Evolutionary conservation across 495 filamentous ascomycete species (phyloP), one percentile per base, ranked within the genome.

Genomic region (Collariella sp.): DNA sequence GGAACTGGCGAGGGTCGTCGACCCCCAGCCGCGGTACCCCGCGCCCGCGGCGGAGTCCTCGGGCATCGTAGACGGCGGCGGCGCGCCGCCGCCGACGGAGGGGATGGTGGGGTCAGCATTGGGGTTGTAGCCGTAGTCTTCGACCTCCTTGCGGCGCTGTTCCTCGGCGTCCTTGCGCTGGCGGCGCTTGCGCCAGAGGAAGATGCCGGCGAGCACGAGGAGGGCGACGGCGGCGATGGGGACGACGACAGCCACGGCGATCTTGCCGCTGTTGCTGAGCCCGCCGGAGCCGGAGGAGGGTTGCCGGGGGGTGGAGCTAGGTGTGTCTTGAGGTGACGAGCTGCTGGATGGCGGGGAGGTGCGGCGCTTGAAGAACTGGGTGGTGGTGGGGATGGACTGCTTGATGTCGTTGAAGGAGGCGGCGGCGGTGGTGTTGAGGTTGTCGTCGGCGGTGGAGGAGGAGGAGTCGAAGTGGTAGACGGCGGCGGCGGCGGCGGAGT

Each of bases 21-120:
- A 87, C 33, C 93, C 93, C 93, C 93, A 98, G 55, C 93, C 93
- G 63, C 93, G 79, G 67, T 98, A 98, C 24, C 93, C 93, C 9
- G 81, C 75, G 26, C 93, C 93, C 9, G 81, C 75, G 31, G 70
- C 74, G 53, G 77, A 80, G 52, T 88, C 86, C 53, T 84, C 80
- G 44, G 68, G 70, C 80, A 83, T 83, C 85, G 62, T 83, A 88
- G 35, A 74, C 72, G n/a, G n/a, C n/a, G n/a, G n/a, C n/a, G n/a
- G n/a, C 31, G 76, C 79, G 5, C 69, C 73, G 44, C 72, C 77
- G 19, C 63, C 67, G n/a, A 87, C 75, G 5, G 77, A 77, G 20
- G 90, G 89, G 3, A 91, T 71, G 4, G 86, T 86, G 1, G 93
- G 90, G 63, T 95, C 91, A 51, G 88, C 81, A 69, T 96, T 97